Evolutionary conservation across 2,329 filamentous ascomycete genomes (phyloP), one percentile per base, ranked within the genome.

Genomic region (Xylaria sp.): DNA sequence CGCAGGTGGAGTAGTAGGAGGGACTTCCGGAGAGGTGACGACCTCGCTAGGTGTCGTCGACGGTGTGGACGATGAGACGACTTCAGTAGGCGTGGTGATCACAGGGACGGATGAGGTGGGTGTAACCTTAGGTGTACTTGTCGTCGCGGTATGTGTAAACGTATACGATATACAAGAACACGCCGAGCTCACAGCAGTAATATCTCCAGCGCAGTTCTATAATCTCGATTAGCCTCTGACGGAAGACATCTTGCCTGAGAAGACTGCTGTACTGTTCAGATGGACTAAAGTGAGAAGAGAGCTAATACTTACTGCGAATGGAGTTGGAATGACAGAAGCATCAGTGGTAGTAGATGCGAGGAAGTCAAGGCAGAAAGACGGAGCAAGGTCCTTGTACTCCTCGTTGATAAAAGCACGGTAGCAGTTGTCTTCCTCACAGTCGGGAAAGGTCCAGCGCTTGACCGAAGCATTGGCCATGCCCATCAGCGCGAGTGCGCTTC

Each of bases 401-500:
- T 48, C 23, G 57, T 70, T 68, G 39, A 68, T 20, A 5, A 73
- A 65, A 18, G 60, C 62, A 9, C 68, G 65, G 44, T 71, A 70
- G 57, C 68, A 70, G 56, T 70, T 70, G 34, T 70, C 65, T 20
- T 51, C 51, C 3, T 62, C 68, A 20, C 65, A 70, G 51, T 68
- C 61, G n/a, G 65, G 65, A 34, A 57, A 70, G 46, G 20, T 62
- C 64, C 52, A 69, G 34, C 61, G 70, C 63, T 61, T 74, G 37
- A 69, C 25, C 15, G 58, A 55, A 61, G 74, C 75, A 52, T 59
- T 69, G 32, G 73, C 57, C 41, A 74, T 64, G 56, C 72, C 72
- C 25, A 66, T 66, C 63, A 76, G 68, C 56, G 74, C 72, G 32
- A 77, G 61, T 62, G 71, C 73, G 39, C 72, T 63, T 61, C 72